These are phyloP conservation scores for Leishmania tarentolae DNA, from an alignment of 208 protist genomes.

Conservation along the genomic window DNA sequence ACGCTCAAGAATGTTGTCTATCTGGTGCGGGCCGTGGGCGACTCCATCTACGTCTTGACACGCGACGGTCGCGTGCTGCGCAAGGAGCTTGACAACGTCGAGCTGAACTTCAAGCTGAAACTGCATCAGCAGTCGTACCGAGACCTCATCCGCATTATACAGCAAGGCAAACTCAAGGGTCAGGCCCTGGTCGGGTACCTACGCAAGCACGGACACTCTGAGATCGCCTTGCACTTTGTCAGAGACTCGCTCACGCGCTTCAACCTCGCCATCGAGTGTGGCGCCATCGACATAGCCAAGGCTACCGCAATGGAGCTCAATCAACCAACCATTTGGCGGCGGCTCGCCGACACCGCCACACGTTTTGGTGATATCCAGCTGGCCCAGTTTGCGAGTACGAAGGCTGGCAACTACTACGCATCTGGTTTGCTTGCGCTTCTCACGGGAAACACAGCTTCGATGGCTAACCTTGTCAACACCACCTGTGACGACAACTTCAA, in stretches of 20 bases:
- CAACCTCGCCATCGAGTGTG: constrained; percentile 98
- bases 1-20: constrained; percentile 97
- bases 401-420: constrained; percentile 93
- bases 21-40: constrained; percentile 87
- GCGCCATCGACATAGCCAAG: constrained; percentile 95
- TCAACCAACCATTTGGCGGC: constrained; percentile 90
- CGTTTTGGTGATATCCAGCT: constrained; percentile 95
- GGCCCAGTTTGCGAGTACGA: constrained; percentile 95
- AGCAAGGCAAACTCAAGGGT: constrained; percentile 90
- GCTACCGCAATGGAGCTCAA: constrained; percentile 92
- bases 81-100: constrained; percentile 92
- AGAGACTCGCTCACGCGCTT: constrained; percentile 97
- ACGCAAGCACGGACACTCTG: constrained; percentile 97
- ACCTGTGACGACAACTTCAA: constrained; percentile 87
- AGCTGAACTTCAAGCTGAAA: constrained; percentile 97
- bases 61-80: constrained; percentile 87
- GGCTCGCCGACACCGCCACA: constrained; percentile 93
- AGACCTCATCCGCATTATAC: constrained; percentile 95
- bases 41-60: constrained; percentile 92
- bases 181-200: constrained; percentile 98
- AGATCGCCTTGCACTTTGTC: constrained; percentile 98
- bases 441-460: constrained; percentile 95
- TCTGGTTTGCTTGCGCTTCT: constrained; percentile 96
- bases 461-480: constrained; percentile 93
- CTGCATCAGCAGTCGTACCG: constrained; percentile 92